Conservation (phyloP, 306 rosid species). For the Alnus glutinosa region DNA sequence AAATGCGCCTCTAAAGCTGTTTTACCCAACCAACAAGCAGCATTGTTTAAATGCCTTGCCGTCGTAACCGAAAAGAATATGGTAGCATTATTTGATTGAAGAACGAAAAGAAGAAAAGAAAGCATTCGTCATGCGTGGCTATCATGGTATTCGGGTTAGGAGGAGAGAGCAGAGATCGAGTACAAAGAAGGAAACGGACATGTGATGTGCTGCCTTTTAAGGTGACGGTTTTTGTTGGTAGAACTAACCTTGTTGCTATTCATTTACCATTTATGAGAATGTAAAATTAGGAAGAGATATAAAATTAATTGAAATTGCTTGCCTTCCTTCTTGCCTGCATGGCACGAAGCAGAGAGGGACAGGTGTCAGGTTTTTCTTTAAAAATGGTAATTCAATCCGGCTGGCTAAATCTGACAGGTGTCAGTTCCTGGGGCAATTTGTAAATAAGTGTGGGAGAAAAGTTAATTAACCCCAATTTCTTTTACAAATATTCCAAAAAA, state of each 20-base stretch:
- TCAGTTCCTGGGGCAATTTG: no score
- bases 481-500: no score
- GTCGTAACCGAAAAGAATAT: background rate
- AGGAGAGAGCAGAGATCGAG: background rate
- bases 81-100: background rate
- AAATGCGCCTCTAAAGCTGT: no score
- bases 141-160: background rate
- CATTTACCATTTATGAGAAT: background rate
- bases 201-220: background rate
- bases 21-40: slow-evolving; percentile 5
- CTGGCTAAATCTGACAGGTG: no score
- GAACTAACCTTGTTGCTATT: background rate
- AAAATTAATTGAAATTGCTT: background rate
- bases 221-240: background rate
- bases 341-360: no score
- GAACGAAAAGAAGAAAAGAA: background rate
- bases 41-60: background rate
- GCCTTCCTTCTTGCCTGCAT: background rate
- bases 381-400: no score
- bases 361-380: no score
- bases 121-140: slow-evolving; percentile 1
- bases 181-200: background rate
- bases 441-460: no score
- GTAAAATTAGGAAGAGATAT: background rate
- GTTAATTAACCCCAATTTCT: no score